Conservation (phyloP, 2,329 filamentous ascomycete genomes). For the Chaetomium strumarium region DNA sequence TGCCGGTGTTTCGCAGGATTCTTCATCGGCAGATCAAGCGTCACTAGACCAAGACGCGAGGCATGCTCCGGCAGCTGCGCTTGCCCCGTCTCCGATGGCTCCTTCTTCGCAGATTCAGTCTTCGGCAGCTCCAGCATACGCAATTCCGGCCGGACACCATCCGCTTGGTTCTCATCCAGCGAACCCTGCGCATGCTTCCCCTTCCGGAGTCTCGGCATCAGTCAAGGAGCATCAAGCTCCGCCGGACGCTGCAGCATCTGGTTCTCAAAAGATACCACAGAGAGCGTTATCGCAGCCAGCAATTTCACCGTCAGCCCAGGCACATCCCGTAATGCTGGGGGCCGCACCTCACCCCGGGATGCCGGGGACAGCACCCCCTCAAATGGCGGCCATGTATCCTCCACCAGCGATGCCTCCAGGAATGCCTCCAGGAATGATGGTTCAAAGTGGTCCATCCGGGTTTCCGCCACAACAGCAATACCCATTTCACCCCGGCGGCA, state of each 20-base stretch:
- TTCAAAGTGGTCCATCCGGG: background rate
- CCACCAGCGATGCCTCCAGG: background rate
- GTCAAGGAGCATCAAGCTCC: too few species aligned
- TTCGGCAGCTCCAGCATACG: background rate
- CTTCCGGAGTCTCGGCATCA: background rate
- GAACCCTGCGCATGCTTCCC: background rate
- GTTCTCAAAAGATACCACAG: background rate
- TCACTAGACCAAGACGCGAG: background rate
- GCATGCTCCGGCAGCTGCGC: background rate
- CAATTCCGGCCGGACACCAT: conserved; percentile 5
- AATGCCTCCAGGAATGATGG: background rate
- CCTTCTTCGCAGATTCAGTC: background rate
- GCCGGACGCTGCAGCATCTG: background rate
- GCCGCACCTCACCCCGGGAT: conserved; percentile 5
- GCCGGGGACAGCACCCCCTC: conserved; percentile 7
- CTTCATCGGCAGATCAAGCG: background rate
- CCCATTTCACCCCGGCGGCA: background rate
- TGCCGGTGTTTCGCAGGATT: background rate
- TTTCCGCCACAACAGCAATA: conserved; percentile 5
- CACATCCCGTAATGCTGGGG: background rate
- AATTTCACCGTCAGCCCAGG: background rate
- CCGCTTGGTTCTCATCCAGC: conserved; percentile 12
- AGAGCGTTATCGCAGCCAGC: background rate
- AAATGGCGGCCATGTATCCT: conserved; percentile 4
- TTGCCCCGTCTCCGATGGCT: background rate